Percentiles rank a stretch among this genome's conserved stretches.
Conservation (phyloP, 345 rosid species). For the Citrus inodora region DNA sequence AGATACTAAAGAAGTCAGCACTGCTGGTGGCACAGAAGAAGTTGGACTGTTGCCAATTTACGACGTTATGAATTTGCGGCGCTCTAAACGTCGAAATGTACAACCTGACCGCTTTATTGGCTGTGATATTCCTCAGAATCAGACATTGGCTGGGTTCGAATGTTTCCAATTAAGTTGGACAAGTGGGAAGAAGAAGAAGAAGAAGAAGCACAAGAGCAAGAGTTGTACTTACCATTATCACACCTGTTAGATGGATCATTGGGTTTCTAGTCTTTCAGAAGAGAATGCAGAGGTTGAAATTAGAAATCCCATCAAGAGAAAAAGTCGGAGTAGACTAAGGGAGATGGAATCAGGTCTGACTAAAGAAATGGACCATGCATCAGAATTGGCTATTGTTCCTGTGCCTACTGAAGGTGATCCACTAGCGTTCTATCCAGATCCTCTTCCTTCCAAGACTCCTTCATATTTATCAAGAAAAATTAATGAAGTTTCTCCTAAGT, state of each 20-base stretch:
- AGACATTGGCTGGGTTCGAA: conserved; percentile 41
- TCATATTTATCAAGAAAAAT: conserved; percentile 23
- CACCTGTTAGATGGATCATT: conserved; percentile 23
- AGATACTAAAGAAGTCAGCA: conserved; percentile 20
- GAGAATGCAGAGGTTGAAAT: conserved; percentile 20
- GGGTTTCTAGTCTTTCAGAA: conserved; percentile 7
- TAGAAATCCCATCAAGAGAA: conserved; percentile 12
- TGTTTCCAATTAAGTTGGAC: conserved; percentile 39
- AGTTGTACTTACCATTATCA: conserved; percentile 55
- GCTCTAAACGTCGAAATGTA: conserved; percentile 65
- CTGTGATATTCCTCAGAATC: conserved; percentile 35
- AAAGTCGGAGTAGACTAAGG: conserved; percentile 20
- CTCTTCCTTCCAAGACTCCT: conserved; percentile 28
- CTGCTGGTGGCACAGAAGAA: conserved; percentile 15
- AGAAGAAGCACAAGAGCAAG: conserved; percentile 24
- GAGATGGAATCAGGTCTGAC: conserved; percentile 14
- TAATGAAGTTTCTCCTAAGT: conserved; percentile 21
- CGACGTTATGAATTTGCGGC: conserved; percentile 50
- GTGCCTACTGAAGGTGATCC: conserved; percentile 35
- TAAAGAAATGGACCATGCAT: conserved; percentile 13
- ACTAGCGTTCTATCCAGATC: conserved; percentile 29
- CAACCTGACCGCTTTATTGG: conserved; percentile 64
- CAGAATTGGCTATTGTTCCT: conserved; percentile 53
- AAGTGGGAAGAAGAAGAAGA: conserved; percentile 39
- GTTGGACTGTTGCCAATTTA: conserved; percentile 22